A percentile compares a stretch with the other conserved stretches of the same genome.
Conservation (phyloP, 2,329 filamentous ascomycete genomes). For the Paecilomyces niveus region DNA sequence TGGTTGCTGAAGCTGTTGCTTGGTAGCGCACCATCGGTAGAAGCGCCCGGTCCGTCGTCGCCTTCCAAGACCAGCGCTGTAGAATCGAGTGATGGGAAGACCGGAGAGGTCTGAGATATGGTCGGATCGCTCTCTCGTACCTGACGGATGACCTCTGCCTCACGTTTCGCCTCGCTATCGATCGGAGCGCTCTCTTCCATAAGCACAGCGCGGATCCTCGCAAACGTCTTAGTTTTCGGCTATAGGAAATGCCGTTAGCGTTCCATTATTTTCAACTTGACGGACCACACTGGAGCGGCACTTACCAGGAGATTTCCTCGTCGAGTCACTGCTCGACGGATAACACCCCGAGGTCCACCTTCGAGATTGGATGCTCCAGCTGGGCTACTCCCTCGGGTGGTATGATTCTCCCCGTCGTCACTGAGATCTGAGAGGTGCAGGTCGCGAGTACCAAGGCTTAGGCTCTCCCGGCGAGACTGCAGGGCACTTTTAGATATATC, state of each 20-base stretch:
- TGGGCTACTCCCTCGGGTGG: conserved; percentile 27
- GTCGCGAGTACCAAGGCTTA: conserved; percentile 85
- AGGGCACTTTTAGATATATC: conserved; percentile 42
- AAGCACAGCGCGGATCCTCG: conserved; percentile 81
- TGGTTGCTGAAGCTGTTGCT: conserved; percentile 70
- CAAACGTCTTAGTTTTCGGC: conserved; percentile 96
- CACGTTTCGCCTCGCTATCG: conserved; percentile 80
- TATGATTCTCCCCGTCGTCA: conserved; percentile 62
- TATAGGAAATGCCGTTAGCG: conserved; percentile 29
- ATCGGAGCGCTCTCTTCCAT: conserved; percentile 81
- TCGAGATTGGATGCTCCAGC: conserved; percentile 28
- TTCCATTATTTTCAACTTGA: conserved; percentile 6
- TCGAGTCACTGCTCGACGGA: conserved; percentile 74
- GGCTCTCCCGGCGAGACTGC: conserved; percentile 69
- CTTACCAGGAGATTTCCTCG: conserved; percentile 81
- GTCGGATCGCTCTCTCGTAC: conserved; percentile 82
- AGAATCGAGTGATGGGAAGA: conserved; percentile 48
- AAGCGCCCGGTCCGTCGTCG: conserved; percentile 12
- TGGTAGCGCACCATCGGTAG: conserved; percentile 40
- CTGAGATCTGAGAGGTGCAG: conserved; percentile 72
- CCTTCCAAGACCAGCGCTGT: conserved; percentile 5
- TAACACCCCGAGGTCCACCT: conserved; percentile 64
- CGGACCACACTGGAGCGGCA: conserved; percentile 7
- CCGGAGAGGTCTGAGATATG: conserved; percentile 38
- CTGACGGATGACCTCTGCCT: conserved; percentile 92